These are phyloP conservation scores for Termitomyces sp. DNA, from an alignment of 768 basidiomycete species.

Conservation along the genomic window DNA sequence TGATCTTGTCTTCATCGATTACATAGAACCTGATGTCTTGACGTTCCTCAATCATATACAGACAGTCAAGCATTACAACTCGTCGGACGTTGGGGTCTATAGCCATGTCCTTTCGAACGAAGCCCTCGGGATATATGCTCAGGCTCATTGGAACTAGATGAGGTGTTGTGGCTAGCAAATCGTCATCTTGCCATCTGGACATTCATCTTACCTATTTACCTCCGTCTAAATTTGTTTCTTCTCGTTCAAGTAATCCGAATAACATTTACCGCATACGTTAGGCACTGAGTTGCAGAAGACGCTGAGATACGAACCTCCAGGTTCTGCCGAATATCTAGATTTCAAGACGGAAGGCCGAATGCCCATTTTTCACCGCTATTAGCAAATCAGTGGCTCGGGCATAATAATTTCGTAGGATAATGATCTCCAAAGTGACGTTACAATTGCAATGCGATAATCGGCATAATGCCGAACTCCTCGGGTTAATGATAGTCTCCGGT, in stretches of 20 bases:
- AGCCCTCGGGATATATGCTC: conserved; percentile 53
- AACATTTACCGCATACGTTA: background rate
- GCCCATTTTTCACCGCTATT: background rate
- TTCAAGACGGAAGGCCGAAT: background rate
- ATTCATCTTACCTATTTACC: background rate
- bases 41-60: conserved; percentile 52
- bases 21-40: conserved; percentile 51
- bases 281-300: background rate
- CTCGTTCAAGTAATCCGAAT: background rate
- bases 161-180: background rate
- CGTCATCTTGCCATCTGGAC: background rate
- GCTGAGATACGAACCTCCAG: background rate
- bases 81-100: conserved; percentile 49
- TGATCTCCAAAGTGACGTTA: no score
- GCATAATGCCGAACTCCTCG: no score
- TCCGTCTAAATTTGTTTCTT: background rate
- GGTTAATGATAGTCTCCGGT: no score
- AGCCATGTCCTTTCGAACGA: conserved; percentile 43
- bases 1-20: conserved; percentile 75
- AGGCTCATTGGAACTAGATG: conserved; percentile 35
- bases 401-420: no score
- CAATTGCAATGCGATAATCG: no score
- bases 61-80: conserved; percentile 40
- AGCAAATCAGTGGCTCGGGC: background rate
- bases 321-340: background rate